Evolutionary conservation across 345 rosid species (phyloP).

Genomic region (Lepidium didymum): DNA sequence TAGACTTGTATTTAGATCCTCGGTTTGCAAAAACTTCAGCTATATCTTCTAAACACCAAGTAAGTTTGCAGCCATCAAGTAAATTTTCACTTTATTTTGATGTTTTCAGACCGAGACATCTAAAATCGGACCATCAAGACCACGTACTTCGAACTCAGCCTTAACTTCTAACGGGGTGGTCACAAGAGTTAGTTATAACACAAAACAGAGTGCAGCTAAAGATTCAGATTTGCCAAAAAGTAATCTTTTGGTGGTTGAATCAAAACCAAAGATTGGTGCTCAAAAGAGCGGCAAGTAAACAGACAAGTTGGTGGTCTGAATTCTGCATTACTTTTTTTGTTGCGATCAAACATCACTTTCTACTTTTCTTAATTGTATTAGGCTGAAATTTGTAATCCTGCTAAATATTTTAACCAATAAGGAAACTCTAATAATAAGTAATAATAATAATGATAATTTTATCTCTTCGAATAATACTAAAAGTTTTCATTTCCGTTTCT

Average conservation of each 20-base stretch:
- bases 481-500: too few relatives aligned
- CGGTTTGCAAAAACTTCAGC: neutral
- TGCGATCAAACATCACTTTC: neutral
- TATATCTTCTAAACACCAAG: neutral
- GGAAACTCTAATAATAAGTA: neutral
- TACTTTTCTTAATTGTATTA: constrained; percentile 1
- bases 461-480: too few relatives aligned
- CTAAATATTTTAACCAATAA: constrained; percentile 5
- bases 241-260: constrained; percentile 3
- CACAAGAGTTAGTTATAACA: neutral
- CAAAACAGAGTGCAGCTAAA: neutral
- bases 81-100: neutral
- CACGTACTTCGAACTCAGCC: neutral
- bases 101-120: constrained; percentile 11
- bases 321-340: neutral
- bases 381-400: neutral
- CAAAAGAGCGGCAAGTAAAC: neutral
- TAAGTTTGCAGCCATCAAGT: neutral
- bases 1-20: neutral
- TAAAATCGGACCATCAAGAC: constrained; percentile 8
- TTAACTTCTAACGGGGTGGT: neutral
- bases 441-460: too few relatives aligned
- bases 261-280: neutral
- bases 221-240: constrained; percentile 3
- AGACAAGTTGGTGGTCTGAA: neutral